A percentile compares a stretch with the other conserved stretches of the same genome.
These are phyloP conservation scores for Marsdenia floribunda DNA, from an alignment of 257 asterid genomes.

Conservation along the genomic window DNA sequence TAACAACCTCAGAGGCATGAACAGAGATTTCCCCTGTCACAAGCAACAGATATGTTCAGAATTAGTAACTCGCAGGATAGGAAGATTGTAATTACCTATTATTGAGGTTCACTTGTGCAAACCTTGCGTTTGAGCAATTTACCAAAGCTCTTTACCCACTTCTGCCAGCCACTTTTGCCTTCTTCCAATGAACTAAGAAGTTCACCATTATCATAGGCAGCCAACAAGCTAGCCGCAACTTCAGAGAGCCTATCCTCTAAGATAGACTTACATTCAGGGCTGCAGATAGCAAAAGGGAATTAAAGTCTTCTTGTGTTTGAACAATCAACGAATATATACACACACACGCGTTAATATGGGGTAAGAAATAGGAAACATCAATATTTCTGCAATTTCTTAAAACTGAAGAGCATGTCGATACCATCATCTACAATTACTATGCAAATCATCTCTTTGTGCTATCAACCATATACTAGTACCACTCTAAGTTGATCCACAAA, in stretches of 20 bases:
- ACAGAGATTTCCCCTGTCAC: conserved; percentile 82
- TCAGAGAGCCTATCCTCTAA: conserved; percentile 70
- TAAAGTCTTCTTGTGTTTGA: neutral
- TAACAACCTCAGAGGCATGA: conserved; percentile 88
- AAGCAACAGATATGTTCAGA: neutral
- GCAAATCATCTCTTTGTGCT: neutral
- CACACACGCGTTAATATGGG: neutral
- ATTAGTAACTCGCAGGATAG: neutral
- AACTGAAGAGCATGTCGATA: neutral
- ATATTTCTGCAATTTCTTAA: neutral
- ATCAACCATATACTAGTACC: neutral
- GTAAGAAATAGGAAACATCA: neutral
- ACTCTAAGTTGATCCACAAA: neutral
- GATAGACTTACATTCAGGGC: conserved; percentile 61
- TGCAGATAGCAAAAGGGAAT: conserved; percentile 28
- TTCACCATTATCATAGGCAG: conserved; percentile 78
- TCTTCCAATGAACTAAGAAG: conserved; percentile 64
- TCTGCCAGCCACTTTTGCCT: conserved; percentile 76
- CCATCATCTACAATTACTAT: neutral
- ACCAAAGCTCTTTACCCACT: conserved; percentile 89
- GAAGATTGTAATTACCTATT: neutral
- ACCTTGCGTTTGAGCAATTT: conserved; percentile 91
- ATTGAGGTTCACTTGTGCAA: neutral
- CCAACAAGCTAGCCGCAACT: conserved; percentile 65
- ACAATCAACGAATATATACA: neutral